Percentiles rank a stretch among this genome's conserved stretches.
These are phyloP conservation scores for Chrysochromulina parva DNA, from an alignment of 78 protist species.

Conservation along the genomic window DNA sequence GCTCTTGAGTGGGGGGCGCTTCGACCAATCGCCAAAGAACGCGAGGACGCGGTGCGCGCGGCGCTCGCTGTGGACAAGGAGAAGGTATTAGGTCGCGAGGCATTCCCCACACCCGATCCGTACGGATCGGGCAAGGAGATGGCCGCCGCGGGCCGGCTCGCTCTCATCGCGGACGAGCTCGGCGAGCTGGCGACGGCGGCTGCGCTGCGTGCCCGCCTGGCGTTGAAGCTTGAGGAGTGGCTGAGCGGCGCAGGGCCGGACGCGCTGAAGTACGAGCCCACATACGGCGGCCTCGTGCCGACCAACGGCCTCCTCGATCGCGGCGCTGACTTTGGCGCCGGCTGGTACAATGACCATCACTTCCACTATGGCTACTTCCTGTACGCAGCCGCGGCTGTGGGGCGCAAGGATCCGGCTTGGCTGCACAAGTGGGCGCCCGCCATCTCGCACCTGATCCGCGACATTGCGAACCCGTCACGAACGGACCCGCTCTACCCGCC, in stretches of 20 bases:
- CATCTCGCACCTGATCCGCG: background rate
- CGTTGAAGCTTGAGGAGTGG: background rate
- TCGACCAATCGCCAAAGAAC: background rate
- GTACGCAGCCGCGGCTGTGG: slow-evolving; percentile 28
- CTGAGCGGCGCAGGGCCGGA: background rate
- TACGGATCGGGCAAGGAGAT: background rate
- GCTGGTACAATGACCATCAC: slow-evolving; percentile 48
- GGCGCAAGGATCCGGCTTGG: background rate
- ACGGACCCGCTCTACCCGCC: background rate
- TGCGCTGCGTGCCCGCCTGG: background rate
- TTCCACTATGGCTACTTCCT: slow-evolving; percentile 48
- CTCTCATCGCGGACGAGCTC: slow-evolving; percentile 7
- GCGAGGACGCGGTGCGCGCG: background rate
- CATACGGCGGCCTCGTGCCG: background rate
- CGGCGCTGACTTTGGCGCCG: slow-evolving; percentile 2
- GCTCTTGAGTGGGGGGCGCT: background rate
- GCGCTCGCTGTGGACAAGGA: background rate
- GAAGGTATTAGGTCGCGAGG: background rate
- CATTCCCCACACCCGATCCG: background rate
- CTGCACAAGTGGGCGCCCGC: no score
- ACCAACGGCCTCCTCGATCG: background rate
- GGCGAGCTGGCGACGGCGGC: background rate
- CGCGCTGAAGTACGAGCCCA: background rate
- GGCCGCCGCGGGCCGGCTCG: background rate
- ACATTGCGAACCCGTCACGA: slow-evolving; percentile 21